These are phyloP conservation scores for Lantana camara DNA, from an alignment of 257 asterid genomes.

Conservation along the genomic window DNA sequence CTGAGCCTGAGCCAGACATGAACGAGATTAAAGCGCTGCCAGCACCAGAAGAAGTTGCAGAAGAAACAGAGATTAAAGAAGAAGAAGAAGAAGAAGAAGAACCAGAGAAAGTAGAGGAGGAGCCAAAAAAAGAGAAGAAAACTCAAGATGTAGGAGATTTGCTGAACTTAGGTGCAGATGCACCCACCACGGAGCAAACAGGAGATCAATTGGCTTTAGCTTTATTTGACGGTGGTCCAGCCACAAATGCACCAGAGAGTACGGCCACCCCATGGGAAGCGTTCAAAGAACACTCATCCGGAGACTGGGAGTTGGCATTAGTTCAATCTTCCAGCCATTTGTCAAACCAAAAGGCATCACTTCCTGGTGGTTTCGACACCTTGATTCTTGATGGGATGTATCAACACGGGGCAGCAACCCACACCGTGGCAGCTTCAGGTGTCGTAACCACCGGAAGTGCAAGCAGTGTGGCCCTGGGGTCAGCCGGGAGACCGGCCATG, in stretches of 20 bases:
- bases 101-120: conserved; percentile 27
- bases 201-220: conserved; percentile 80
- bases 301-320: conserved; percentile 85
- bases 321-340: conserved; percentile 77
- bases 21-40: conserved; percentile 73
- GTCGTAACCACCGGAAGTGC: conserved; percentile 73
- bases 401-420: conserved; percentile 63
- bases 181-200: conserved; percentile 57
- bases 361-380: conserved; percentile 67
- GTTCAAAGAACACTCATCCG: conserved; percentile 53
- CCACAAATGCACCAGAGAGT: conserved; percentile 33
- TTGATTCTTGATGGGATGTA: conserved; percentile 87
- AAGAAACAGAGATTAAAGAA: conserved; percentile 31
- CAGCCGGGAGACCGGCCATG: conserved; percentile 83
- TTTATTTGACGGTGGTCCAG: conserved; percentile 58
- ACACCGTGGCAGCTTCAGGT: conserved; percentile 68
- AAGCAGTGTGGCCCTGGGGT: conserved; percentile 81
- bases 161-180: conserved; percentile 65
- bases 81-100: conserved; percentile 31
- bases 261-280: conserved; percentile 78
- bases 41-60: conserved; percentile 57
- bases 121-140: conserved; percentile 16
- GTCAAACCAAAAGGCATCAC: conserved; percentile 60
- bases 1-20: conserved; percentile 62
- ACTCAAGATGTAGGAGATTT: conserved; percentile 62